A percentile compares a stretch with the other conserved stretches of the same genome.
Evolutionary conservation across 495 filamentous ascomycete genomes (phyloP).

Genomic region (Zalerion maritima): DNA sequence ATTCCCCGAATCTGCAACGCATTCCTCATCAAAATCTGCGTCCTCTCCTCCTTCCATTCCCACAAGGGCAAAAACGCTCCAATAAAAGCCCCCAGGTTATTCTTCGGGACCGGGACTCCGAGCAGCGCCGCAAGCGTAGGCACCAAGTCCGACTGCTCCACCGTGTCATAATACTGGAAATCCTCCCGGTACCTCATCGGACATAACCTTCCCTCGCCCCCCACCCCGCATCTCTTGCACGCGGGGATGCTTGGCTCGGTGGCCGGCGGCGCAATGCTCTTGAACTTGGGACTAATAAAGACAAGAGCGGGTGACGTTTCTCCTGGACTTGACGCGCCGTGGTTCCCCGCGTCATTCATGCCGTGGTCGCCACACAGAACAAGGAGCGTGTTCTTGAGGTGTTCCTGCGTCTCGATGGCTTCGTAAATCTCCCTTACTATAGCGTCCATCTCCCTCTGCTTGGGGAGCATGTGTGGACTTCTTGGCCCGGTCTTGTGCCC

Average conservation of each 20-base stretch:
- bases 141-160: slow-evolving; percentile 88
- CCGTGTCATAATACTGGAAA: slow-evolving; percentile 64
- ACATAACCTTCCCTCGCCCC: slow-evolving; percentile 15
- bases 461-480: slow-evolving; percentile 80
- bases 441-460: slow-evolving; percentile 88
- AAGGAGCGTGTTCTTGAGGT: slow-evolving; percentile 66
- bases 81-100: slow-evolving; percentile 83
- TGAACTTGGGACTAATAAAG: slow-evolving; percentile 80
- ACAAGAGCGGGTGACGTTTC: slow-evolving; percentile 88
- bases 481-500: slow-evolving; percentile 90
- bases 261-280: slow-evolving; percentile 31
- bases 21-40: slow-evolving; percentile 57
- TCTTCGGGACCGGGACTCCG: slow-evolving; percentile 79
- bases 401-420: slow-evolving; percentile 50
- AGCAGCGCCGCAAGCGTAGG: slow-evolving; percentile 80
- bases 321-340: slow-evolving; percentile 81
- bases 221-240: no score
- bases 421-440: slow-evolving; percentile 63
- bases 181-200: slow-evolving; percentile 32
- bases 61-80: slow-evolving; percentile 64
- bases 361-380: slow-evolving; percentile 89
- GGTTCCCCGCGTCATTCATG: slow-evolving; percentile 98
- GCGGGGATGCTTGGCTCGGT: no score
- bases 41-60: slow-evolving; percentile 41
- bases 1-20: slow-evolving; percentile 64